Conservation (phyloP, 2,329 filamentous ascomycete genomes). For the Lanzia echinophila region DNA sequence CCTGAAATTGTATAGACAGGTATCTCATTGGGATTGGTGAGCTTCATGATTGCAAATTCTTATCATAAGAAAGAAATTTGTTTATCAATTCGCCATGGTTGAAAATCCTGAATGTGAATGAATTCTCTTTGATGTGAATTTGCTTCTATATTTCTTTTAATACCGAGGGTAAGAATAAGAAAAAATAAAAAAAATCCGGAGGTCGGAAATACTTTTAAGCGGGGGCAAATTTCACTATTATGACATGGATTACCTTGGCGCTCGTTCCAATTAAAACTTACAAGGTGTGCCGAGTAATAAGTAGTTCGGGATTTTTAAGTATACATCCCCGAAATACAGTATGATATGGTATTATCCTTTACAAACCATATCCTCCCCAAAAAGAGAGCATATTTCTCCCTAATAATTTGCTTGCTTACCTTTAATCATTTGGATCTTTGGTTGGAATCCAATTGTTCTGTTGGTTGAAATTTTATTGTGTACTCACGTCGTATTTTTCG, state of each 20-base stretch:
- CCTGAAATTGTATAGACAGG: slow-evolving; percentile 95
- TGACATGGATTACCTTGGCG: no score
- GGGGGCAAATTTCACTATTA: background rate
- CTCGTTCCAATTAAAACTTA: no score
- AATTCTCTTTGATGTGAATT: background rate
- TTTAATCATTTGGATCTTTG: background rate
- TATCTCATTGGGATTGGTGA: slow-evolving; percentile 74
- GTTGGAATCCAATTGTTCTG: background rate
- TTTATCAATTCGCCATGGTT: background rate
- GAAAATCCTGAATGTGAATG: background rate
- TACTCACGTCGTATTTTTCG: background rate
- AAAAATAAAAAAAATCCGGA: background rate
- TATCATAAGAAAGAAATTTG: background rate
- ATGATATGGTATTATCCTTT: background rate
- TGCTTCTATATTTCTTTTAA: background rate
- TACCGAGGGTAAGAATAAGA: background rate
- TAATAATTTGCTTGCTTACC: background rate
- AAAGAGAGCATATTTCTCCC: background rate
- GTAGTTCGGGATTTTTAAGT: background rate
- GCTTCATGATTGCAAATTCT: slow-evolving; percentile 54
- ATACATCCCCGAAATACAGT: background rate
- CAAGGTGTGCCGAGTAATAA: background rate
- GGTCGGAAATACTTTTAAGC: background rate
- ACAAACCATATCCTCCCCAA: background rate
- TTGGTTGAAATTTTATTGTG: background rate